Base-by-base conservation (phyloP, 768 basidiomycete species). In the Gymnopilus dilepis region DNA sequence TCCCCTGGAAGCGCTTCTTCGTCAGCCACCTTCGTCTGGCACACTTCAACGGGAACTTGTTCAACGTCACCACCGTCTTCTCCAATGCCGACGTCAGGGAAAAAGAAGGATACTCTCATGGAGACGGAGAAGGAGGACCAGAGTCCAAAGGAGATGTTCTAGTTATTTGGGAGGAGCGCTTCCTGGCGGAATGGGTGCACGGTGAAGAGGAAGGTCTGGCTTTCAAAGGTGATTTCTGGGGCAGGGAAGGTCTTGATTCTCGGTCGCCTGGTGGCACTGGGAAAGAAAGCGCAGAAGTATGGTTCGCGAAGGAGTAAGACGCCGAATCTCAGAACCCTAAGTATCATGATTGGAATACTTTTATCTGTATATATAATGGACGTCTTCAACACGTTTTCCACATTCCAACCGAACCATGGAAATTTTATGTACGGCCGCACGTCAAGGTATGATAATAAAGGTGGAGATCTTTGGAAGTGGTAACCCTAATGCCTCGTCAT, bases 171-270 rank as follows among this genome's bases (percentile, higher is more conserved):
- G 76, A 79, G 38, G 73, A 77, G 34, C 64, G 67, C 41, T 80
- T 72, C 57, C 74, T 74, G 31, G 76, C 73, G 9, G 79, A 80
- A 52, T 80, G 78, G 78, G 76, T 80, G 15, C 69, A 67, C 21
- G 69, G 59, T 8, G 64, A 65, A 2, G 68, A 70, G n/a, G 74
- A 75, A 54, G 79, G 79, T 0, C 64, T 78, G 53, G 76, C 77
- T 24, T 78, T 81, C 51, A 74, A 70, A 56, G 76, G 77, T 2
- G 71, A 72, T 2, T 76, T 82, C 64, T 80, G 77, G 79, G 79
- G 79, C 0, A 77, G 70, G 66, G 75, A 76, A 48, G 78, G 76
- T 0, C 62, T 59, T 0, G 75, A 76, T 51, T 72, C 74, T 21
- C 59, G 59, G 12, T 67, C 67, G 2, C 76, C 77, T 1, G 66